Evolutionary conservation across 2,329 filamentous ascomycete species (phyloP).

Genomic region (Tricladium varicosporioides): DNA sequence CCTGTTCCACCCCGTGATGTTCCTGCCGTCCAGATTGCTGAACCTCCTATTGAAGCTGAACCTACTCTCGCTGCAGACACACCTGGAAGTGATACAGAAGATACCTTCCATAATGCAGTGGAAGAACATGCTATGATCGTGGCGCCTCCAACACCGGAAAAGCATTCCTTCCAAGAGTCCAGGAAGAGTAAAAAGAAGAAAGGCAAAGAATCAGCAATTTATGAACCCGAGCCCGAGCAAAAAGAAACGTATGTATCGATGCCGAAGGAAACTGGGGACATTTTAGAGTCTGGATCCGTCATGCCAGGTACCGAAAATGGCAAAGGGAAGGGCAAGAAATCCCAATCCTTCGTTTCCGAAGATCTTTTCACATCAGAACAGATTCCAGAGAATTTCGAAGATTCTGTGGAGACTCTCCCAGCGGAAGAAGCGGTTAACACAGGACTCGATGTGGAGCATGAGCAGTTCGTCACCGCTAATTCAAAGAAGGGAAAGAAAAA

Average conservation of each 20-base stretch:
- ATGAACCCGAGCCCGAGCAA: neutral
- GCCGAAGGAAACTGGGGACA: conserved; percentile 10
- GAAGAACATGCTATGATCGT: conserved; percentile 5
- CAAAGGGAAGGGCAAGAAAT: conserved; percentile 22
- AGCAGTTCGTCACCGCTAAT: conserved; percentile 4
- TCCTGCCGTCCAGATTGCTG: too few relatives aligned
- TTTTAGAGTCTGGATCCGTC: conserved; percentile 7
- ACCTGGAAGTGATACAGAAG: neutral
- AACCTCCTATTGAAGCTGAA: too few relatives aligned
- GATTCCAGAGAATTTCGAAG: neutral
- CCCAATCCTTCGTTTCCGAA: conserved; percentile 4
- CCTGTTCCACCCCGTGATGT: neutral
- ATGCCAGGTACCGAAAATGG: conserved; percentile 14
- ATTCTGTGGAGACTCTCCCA: neutral
- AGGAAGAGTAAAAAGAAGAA: conserved; percentile 6
- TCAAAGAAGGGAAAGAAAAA: conserved; percentile 35
- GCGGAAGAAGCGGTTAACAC: neutral
- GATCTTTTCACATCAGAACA: neutral
- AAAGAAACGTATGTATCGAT: neutral
- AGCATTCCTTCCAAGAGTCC: neutral
- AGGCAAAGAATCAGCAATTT: neutral
- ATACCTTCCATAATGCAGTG: neutral
- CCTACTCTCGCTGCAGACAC: too few relatives aligned
- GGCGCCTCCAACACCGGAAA: neutral
- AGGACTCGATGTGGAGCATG: neutral